Percentiles rank a stretch among this genome's conserved stretches.
These are phyloP conservation scores for Cyclotella kingstonii DNA, from an alignment of 108 stramenopile species.

Conservation along the genomic window DNA sequence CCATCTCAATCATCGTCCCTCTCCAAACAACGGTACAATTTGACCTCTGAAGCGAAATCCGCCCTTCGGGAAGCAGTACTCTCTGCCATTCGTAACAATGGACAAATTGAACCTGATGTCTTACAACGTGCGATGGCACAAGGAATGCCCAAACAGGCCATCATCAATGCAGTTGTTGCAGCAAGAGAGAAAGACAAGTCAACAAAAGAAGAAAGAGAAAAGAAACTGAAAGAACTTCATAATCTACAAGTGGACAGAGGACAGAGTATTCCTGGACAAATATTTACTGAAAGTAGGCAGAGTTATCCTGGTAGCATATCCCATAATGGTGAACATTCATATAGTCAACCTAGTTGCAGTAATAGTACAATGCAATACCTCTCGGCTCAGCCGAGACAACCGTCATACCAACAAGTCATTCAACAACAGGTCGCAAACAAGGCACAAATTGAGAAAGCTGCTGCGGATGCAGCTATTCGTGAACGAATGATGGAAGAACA, in stretches of 20 bases:
- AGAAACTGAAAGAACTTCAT: constrained; percentile 24
- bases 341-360: background rate
- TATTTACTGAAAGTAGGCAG: background rate
- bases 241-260: constrained; percentile 8
- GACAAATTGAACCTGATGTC: constrained; percentile 56
- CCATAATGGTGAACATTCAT: background rate
- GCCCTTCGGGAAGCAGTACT: constrained; percentile 81
- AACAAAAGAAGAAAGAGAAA: constrained; percentile 44
- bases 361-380: background rate
- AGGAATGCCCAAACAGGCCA: constrained; percentile 71
- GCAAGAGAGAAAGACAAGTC: constrained; percentile 64
- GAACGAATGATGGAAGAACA: constrained; percentile 24
- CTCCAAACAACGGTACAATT: constrained; percentile 36
- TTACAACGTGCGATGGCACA: constrained; percentile 69
- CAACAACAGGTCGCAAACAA: constrained; percentile 21
- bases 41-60: constrained; percentile 63
- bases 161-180: constrained; percentile 78
- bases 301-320: background rate
- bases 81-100: constrained; percentile 74
- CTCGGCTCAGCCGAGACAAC: constrained; percentile 11
- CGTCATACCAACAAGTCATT: constrained; percentile 15
- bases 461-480: constrained; percentile 31
- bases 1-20: constrained; percentile 26
- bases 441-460: constrained; percentile 27
- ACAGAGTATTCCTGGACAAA: background rate